These are phyloP conservation scores for Lactifluus pinguis DNA, from an alignment of 768 basidiomycete genomes.

Conservation along the genomic window DNA sequence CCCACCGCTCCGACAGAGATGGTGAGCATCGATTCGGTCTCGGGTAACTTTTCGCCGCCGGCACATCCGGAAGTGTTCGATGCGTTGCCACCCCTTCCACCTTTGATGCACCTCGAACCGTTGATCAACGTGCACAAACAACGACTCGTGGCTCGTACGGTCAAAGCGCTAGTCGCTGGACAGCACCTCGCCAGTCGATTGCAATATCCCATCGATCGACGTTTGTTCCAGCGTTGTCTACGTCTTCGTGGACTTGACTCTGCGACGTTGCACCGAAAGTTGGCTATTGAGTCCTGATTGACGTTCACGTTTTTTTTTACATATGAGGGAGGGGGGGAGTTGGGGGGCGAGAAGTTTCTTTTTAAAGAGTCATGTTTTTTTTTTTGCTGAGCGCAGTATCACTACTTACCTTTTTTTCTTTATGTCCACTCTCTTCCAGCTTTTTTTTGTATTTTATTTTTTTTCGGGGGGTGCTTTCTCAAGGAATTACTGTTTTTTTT, in stretches of 20 bases:
- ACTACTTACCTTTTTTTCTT: not conserved
- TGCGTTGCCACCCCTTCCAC: conserved; percentile 58
- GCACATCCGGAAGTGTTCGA: conserved; percentile 75
- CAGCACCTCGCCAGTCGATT: conserved; percentile 74
- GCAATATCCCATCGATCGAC: conserved; percentile 63
- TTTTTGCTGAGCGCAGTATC: not conserved
- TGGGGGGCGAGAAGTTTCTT: not conserved
- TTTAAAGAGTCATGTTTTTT: not conserved
- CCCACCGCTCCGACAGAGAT: conserved; percentile 67
- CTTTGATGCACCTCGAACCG: conserved; percentile 74
- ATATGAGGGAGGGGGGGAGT: not conserved
- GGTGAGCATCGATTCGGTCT: conserved; percentile 54
- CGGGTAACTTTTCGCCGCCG: conserved; percentile 56
- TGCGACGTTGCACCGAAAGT: conserved; percentile 43
- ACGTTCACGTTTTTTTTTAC: too few relatives aligned
- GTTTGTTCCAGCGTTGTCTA: conserved; percentile 66
- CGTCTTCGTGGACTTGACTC: conserved; percentile 57
- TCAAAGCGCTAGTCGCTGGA: conserved; percentile 72
- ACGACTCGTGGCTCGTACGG: conserved; percentile 67
- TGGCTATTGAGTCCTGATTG: conserved; percentile 27
- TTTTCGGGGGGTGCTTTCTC: not conserved
- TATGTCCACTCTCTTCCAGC: not conserved
- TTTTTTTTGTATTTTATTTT: not conserved
- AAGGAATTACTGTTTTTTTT: not conserved
- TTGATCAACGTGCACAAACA: conserved; percentile 88